phyloP scores from a whole-genome alignment of 73 alveolate genomes.

The Breviolum minutum region DNA sequence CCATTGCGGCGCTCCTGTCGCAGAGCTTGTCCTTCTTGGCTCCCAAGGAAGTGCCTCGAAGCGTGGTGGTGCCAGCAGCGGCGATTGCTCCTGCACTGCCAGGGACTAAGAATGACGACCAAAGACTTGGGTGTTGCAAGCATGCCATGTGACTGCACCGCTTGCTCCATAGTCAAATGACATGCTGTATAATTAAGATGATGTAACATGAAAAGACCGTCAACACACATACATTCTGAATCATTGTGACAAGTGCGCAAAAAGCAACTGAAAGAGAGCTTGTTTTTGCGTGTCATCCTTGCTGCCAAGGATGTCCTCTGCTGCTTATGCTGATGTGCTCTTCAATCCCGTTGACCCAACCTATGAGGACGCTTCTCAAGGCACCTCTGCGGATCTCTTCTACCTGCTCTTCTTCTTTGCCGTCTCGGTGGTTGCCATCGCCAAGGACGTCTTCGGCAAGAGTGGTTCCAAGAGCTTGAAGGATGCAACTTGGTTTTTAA shows the following conservation, averaged over 20 bases:
- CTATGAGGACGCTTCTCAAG: neutral
- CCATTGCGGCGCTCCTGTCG: constrained; percentile 24
- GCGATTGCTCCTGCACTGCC: constrained; percentile 34
- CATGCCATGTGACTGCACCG: neutral
- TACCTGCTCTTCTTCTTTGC: constrained; percentile 66
- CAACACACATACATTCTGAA: neutral
- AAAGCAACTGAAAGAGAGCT: too few relatives aligned
- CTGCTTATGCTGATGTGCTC: neutral
- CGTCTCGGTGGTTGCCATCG: constrained; percentile 1
- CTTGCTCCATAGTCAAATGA: neutral
- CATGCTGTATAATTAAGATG: neutral
- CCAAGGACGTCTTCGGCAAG: constrained; percentile 52
- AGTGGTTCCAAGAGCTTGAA: constrained; percentile 15
- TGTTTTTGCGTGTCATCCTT: neutral
- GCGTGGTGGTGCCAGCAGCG: constrained; percentile 40
- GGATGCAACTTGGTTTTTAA: neutral
- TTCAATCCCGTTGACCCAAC: neutral
- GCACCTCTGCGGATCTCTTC: neutral
- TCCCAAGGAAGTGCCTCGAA: constrained; percentile 41
- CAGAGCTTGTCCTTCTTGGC: constrained; percentile 45
- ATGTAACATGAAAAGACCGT: neutral
- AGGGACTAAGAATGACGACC: neutral
- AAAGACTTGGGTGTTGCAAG: neutral
- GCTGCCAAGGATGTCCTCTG: constrained; percentile 12
- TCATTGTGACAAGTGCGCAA: neutral